A percentile compares a stretch with the other conserved stretches of the same genome.
phyloP scores from a whole-genome alignment of 805 yeast genomes.

The Wickerhamomyces hampshirensis region DNA sequence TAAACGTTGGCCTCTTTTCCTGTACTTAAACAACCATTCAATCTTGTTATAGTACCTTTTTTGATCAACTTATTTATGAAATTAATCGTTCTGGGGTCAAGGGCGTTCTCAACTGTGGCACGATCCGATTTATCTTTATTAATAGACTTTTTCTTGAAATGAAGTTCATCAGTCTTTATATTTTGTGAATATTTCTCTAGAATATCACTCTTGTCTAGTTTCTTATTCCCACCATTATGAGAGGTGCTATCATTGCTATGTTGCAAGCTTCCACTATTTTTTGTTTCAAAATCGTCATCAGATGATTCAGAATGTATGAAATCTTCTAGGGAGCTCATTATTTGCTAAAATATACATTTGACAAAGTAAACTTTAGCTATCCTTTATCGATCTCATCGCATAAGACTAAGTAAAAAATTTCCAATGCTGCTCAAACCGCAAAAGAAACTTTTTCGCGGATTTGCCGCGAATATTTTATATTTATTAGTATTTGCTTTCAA shows the following conservation, averaged over 20 bases:
- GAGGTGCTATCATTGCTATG: slow-evolving; percentile 9
- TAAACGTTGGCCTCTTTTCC: slow-evolving; percentile 99
- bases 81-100: slow-evolving; percentile 89
- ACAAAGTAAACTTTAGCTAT: no score
- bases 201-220: slow-evolving; percentile 40
- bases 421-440: not conserved
- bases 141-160: slow-evolving; percentile 50
- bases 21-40: slow-evolving; percentile 91
- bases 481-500: not conserved
- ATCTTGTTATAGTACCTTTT: slow-evolving; percentile 76
- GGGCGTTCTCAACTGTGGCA: slow-evolving; percentile 94
- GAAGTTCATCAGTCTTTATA: slow-evolving; percentile 59
- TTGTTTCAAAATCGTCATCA: slow-evolving; percentile 5
- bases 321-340: not conserved
- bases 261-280: not conserved
- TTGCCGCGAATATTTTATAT: no score
- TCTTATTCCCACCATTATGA: slow-evolving; percentile 13
- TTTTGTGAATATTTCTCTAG: slow-evolving; percentile 59
- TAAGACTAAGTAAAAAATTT: not conserved
- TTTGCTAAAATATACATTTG: no score
- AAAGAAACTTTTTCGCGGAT: no score
- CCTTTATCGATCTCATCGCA: not conserved
- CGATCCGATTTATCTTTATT: slow-evolving; percentile 84
- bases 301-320: no score
- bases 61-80: slow-evolving; percentile 78